Evolutionary conservation across 352 stramenopile species (phyloP), one percentile per base, ranked within the genome.

Genomic region (Globisporangium uncinulatum): DNA sequence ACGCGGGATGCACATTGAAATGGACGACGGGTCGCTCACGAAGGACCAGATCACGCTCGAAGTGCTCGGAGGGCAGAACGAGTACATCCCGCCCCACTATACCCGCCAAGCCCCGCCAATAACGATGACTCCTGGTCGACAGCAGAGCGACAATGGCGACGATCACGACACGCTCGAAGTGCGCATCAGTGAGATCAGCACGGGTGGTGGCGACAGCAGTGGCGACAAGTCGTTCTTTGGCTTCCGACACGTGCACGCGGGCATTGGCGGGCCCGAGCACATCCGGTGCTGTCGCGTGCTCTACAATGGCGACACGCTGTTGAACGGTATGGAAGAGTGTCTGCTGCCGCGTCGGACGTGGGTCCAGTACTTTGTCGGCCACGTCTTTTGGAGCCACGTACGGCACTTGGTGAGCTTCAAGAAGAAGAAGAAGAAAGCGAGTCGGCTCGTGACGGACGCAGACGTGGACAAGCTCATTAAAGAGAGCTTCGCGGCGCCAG

Each of bases 11-110:
- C 56, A 75, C 14, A 72, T 92, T 36, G 76, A 92, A 24, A 78
- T 92, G 39, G 81, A 92, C 59, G 81, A 92, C 57, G 76, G 76
- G 0, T 92, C 79, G 24, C 71, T 92, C 20, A 92, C 81, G 5
- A 87, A 84, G 46, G 81, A 92, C 56, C 81, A 86, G 52, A 84
- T 92, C 56, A 86, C 73, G n/a, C 61, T 92, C 19, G 69, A 92
- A 36, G 79, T 92, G 43, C 71, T 92, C 3, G 81, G 81, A 31
- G 71, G 61, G 3, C 81, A 89, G 59, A 58, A 81, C 24, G 60
- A 67, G 51, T 89, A 89, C 49, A 39, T 87, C 9, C 73, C 73
- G 13, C 62, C 24, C 24, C 24, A 29, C 24, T 29, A 29, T 29
- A 29, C 24, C 2, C 24, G 24, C 24, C 24, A 29, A 29, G 24